Evolutionary conservation across 768 basidiomycete genomes (phyloP).

Genomic region (Rhodotorula taiwanensis): DNA sequence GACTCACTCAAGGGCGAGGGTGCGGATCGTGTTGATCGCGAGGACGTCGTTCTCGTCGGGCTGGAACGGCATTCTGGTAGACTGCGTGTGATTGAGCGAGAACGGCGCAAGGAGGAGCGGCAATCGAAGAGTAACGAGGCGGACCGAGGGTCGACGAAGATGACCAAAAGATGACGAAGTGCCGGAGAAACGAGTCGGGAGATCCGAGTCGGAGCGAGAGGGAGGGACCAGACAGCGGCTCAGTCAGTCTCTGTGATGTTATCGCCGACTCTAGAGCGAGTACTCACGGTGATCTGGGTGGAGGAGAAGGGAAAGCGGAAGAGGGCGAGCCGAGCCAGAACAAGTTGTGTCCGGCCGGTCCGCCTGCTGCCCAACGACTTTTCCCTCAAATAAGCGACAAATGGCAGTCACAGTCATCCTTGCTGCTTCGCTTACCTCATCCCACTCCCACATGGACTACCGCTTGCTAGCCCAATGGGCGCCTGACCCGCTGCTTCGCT

Average conservation of each 20-base stretch:
- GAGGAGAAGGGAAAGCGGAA: not conserved
- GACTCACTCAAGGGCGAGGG: constrained; percentile 37
- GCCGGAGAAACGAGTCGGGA: too few relatives aligned
- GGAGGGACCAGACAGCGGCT: too few relatives aligned
- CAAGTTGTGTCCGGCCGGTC: too few relatives aligned
- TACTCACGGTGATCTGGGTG: not conserved
- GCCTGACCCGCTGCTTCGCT: too few relatives aligned
- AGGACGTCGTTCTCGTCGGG: constrained; percentile 35
- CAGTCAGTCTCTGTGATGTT: not conserved
- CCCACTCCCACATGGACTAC: too few relatives aligned
- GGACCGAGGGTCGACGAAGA: not conserved
- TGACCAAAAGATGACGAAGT: not conserved
- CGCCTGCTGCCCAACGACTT: too few relatives aligned
- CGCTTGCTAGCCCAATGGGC: too few relatives aligned
- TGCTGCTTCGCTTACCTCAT: too few relatives aligned
- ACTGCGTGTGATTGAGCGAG: not conserved
- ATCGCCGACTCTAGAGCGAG: not conserved
- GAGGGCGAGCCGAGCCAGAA: not conserved
- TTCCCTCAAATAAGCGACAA: too few relatives aligned
- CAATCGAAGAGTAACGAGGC: constrained; percentile 5
- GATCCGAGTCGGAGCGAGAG: not conserved
- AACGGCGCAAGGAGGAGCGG: not conserved
- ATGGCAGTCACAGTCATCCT: too few relatives aligned
- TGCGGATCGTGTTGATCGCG: constrained; percentile 41
- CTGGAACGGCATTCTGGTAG: constrained; percentile 23